Evolutionary conservation across 2,329 filamentous ascomycete genomes (phyloP).

Genomic region (Xylariaceae sp.): DNA sequence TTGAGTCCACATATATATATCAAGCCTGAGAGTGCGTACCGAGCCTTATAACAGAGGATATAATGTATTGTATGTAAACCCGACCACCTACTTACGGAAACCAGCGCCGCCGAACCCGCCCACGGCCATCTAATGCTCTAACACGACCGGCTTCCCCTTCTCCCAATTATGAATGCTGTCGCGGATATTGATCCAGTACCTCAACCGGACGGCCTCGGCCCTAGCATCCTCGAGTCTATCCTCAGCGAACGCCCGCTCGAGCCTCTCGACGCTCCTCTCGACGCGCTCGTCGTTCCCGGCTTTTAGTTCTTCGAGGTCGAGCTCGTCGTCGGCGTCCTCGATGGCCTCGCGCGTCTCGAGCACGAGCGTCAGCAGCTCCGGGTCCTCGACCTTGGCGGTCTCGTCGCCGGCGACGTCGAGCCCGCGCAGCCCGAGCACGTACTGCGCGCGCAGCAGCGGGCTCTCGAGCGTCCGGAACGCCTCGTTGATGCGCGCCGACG

Average conservation of each 20-base stretch:
- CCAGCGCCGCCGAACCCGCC: no score
- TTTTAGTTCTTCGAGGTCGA: conserved; percentile 62
- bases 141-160: conserved; percentile 64
- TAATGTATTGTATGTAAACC: no score
- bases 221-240: conserved; percentile 70
- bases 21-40: no score
- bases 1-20: no score
- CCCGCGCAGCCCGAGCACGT: conserved; percentile 72
- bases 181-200: conserved; percentile 89
- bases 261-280: conserved; percentile 57
- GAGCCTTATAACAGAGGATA: no score
- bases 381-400: conserved; percentile 67
- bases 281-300: conserved; percentile 71
- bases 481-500: conserved; percentile 85
- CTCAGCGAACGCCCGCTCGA: conserved; percentile 67
- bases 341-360: conserved; percentile 78
- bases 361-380: conserved; percentile 74
- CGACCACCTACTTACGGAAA: no score
- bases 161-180: conserved; percentile 85
- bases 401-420: conserved; percentile 83
- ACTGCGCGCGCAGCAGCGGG: conserved; percentile 84
- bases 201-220: conserved; percentile 72
- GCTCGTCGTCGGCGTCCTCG: conserved; percentile 70
- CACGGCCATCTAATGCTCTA: conserved; percentile 54
- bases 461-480: conserved; percentile 84